phyloP scores from a whole-genome alignment of 768 basidiomycete species.

The Paxillus involutus region DNA sequence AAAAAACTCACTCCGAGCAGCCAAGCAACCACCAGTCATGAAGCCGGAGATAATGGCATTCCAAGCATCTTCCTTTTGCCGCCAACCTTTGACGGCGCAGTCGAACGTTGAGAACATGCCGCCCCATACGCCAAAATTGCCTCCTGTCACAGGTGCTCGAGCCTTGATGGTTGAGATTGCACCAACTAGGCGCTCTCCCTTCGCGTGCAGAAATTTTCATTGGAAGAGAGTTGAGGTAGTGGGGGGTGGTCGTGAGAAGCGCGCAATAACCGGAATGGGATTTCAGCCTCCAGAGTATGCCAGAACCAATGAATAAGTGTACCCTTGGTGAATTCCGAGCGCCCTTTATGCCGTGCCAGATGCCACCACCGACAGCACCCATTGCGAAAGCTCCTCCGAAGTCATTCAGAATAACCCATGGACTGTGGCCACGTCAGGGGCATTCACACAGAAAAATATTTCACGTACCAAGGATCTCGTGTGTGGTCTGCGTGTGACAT shows the following conservation, averaged over 20 bases:
- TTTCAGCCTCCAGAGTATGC: background rate
- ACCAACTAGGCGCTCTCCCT: conserved; percentile 94
- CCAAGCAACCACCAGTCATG: conserved; percentile 96
- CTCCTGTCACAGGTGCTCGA: conserved; percentile 95
- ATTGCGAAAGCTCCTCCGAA: conserved; percentile 97
- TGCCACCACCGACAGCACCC: conserved; percentile 96
- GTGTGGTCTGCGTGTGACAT: conserved; percentile 95
- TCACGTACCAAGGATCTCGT: conserved; percentile 81
- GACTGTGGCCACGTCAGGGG: conserved; percentile 48
- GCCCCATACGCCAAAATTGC: conserved; percentile 95
- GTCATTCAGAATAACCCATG: conserved; percentile 98
- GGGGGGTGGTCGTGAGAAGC: background rate
- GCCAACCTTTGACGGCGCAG: conserved; percentile 94
- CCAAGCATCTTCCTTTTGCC: conserved; percentile 99
- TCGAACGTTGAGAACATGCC: conserved; percentile 99
- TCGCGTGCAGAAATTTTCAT: background rate
- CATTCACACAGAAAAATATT: background rate
- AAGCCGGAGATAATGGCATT: conserved; percentile 99
- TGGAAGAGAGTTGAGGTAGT: background rate
- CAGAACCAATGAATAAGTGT: conserved; percentile 26
- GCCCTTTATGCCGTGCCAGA: conserved; percentile 99
- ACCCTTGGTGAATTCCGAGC: conserved; percentile 95
- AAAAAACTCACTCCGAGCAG: conserved; percentile 78
- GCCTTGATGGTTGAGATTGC: conserved; percentile 97
- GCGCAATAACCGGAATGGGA: background rate